Conservation (phyloP, 2,329 filamentous ascomycete genomes). For the Alternaria atra region DNA sequence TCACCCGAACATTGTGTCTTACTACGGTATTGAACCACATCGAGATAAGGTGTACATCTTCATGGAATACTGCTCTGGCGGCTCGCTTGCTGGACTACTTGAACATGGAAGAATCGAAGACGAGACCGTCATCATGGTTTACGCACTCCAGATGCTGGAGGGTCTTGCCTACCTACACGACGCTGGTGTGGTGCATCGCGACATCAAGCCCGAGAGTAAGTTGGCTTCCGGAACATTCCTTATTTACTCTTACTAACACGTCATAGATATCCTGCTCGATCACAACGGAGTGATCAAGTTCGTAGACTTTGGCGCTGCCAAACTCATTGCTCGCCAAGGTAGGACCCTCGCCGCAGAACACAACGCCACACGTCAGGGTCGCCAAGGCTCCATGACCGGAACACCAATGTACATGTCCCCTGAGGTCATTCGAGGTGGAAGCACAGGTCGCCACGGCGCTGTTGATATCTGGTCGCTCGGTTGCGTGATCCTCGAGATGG, state of each 20-base stretch:
- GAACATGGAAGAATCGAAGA: constrained; percentile 98
- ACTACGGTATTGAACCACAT: constrained; percentile 97
- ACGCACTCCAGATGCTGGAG: constrained; percentile 91
- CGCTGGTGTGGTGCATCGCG: constrained; percentile 89
- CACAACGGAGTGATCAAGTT: constrained; percentile 99
- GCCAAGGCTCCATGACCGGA: constrained; percentile 91
- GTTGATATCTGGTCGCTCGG: constrained; percentile 97
- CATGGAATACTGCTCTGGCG: constrained; percentile 98
- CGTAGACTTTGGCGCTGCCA: constrained; percentile 97
- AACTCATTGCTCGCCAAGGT: constrained; percentile 93
- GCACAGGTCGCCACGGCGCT: constrained; percentile 76
- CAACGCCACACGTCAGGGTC: constrained; percentile 57
- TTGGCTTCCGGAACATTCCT: constrained; percentile 26
- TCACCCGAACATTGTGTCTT: constrained; percentile 96
- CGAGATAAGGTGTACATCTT: constrained; percentile 99
- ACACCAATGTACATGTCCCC: constrained; percentile 99
- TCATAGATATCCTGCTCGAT: constrained; percentile 84
- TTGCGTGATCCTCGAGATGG: constrained; percentile 97
- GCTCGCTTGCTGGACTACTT: constrained; percentile 85
- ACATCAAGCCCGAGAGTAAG: constrained; percentile 97
- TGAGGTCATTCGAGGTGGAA: constrained; percentile 91
- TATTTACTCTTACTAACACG: not conserved
- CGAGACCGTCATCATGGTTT: constrained; percentile 97
- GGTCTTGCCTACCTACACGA: constrained; percentile 94
- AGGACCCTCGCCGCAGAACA: constrained; percentile 79